Base-by-base conservation (phyloP, 805 yeast species). In the Brettanomyces sp. region DNA sequence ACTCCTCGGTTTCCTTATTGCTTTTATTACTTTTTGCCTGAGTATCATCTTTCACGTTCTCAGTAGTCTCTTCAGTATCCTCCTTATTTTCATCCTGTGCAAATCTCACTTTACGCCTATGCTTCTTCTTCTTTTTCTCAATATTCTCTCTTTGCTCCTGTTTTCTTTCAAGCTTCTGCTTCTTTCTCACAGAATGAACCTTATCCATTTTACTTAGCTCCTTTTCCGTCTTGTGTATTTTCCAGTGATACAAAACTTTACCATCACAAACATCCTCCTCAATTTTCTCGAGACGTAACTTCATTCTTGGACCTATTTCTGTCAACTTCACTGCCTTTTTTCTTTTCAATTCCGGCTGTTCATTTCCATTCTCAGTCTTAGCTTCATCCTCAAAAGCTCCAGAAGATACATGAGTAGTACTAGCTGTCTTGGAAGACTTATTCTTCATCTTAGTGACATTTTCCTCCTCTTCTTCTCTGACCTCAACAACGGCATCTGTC, bases 241-340 rank as follows among this genome's bases (percentile, higher is more conserved):
- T 73, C 40, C 86, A 73, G 62, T 93, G 99, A 65, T 85, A 87
- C 49, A 93, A 64, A 14, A 93, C 87, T 66, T 87, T 90, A 44
- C 97, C 96, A 0, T 81, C 70, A 48, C 96, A 91, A 22, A 86
- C 76, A 14, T 93, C 95, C 59, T 91, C 98, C 65, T 91, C 97
- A 45, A 93, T 86, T 67, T 93, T 93, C 43, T 83, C 68, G 47
- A 93, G 68, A 44, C 79, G 70, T 64, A 93, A 68, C 54, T 77
- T 79, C 64, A 93, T 66, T 53, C 99, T 75, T 35, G 99, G 99
- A 0, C 99, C 99, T 42, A 91, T 69, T 64, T 93, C 99, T 1
- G 91, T 86, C 43, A 93, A 71, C 62, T 88, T 90, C 55, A 93
- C 86, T 1, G 99, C 98, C 57, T 85, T 79, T 65, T 88, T 89